Base-by-base conservation (phyloP, 208 protist species). In the Strigomonas galati region DNA sequence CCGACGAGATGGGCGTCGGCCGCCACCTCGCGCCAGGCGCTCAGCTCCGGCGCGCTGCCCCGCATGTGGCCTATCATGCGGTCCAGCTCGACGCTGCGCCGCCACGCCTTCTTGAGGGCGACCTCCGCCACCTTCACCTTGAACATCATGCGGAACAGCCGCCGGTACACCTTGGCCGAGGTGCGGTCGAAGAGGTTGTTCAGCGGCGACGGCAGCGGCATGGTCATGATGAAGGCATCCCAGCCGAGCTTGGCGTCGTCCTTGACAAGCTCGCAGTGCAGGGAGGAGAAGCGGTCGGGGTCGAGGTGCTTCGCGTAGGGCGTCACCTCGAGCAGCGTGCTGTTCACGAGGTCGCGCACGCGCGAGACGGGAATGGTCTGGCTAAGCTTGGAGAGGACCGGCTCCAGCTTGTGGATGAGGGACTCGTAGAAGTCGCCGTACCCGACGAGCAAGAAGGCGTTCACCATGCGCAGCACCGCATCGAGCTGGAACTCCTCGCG, bases 361-460 rank as follows among this genome's bases (percentile, higher is more conserved):
- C 74, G 26, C 30, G 78, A 85, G n/a, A 74, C 74, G 30, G 71
- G 71, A 17, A 89, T 66, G 54, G 76, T 62, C 30, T 79, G 74
- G 67, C 79, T 85, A 44, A 89, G 54, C 55, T 77, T 65, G 32
- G 69, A 72, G 19, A 89, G 69, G 12, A 89, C 66, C 23, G 82
- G 82, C 59, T 79, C 70, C 27, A 89, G 65, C 62, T 76, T 74
- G 5, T 51, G 49, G 65, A 89, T 89, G 51, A 89, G 77, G 43
- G 83, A 48, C 35, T 89, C 82, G 60, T 81, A 89, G 48, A 89
- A 89, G 71, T 84, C 82, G 48, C 82, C 79, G 53, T 83, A 84
- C 15, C 82, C 82, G 24, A 89, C 82, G 12, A 89, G 69, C 23
- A 89, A 55, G 52, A 89, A 89, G 12, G 78, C 76, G 66, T 89